A percentile compares a stretch with the other conserved stretches of the same genome.
Evolutionary conservation across 768 basidiomycete species (phyloP).

Genomic region (Mycena alexandri): DNA sequence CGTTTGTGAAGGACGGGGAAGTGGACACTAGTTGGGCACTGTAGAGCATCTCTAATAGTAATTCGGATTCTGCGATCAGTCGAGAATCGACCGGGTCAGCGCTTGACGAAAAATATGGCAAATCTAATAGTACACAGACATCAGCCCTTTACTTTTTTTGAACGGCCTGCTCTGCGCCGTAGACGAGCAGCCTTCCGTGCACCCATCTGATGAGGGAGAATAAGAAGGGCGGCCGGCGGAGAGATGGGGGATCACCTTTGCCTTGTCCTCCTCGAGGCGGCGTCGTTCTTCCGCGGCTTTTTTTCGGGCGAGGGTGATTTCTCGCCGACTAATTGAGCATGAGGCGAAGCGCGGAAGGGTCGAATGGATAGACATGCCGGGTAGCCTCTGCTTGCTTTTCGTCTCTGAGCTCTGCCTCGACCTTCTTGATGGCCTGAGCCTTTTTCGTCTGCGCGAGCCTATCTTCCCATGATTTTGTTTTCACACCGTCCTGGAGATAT

Average conservation of each 20-base stretch:
- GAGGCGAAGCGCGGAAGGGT: background rate
- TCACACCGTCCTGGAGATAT: constrained; percentile 73
- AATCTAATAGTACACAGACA: no score
- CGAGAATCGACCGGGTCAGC: no score
- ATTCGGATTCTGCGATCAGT: background rate
- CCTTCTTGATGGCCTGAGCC: constrained; percentile 77
- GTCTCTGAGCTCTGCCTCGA: constrained; percentile 79
- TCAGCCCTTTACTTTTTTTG: constrained; percentile 86
- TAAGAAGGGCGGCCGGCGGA: constrained; percentile 18
- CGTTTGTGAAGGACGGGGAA: constrained; percentile 87
- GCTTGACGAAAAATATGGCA: no score
- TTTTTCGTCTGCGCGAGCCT: constrained; percentile 78
- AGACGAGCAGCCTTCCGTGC: constrained; percentile 81
- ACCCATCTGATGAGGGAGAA: constrained; percentile 70
- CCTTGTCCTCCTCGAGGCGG: constrained; percentile 75
- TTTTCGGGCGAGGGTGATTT: constrained; percentile 78
- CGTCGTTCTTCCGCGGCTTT: constrained; percentile 79
- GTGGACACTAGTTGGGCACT: constrained; percentile 83
- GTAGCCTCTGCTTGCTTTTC: constrained; percentile 79
- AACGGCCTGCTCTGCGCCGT: constrained; percentile 78
- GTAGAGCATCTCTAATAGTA: constrained; percentile 48
- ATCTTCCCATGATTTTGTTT: constrained; percentile 74
- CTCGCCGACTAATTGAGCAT: constrained; percentile 63
- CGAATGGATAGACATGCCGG: constrained; percentile 55
- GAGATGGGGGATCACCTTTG: constrained; percentile 58